Evolutionary conservation across 1,284 basidiomycete genomes (phyloP).

Genomic region (Chiua sp.): DNA sequence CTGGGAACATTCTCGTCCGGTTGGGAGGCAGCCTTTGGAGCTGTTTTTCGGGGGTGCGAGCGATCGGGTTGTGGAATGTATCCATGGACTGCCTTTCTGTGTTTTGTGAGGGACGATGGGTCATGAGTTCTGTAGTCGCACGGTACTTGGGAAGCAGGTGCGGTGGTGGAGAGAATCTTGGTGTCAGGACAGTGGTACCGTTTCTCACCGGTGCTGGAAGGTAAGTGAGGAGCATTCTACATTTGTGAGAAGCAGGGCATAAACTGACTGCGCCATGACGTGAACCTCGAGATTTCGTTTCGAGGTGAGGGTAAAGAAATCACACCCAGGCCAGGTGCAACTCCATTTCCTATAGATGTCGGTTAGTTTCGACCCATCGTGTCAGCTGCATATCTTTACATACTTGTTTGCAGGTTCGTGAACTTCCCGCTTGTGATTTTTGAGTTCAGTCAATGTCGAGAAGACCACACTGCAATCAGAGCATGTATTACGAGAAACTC

Average conservation of each 20-base stretch:
- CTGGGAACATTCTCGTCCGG: not conserved
- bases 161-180: not conserved
- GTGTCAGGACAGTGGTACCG: constrained; percentile 26
- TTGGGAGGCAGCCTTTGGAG: not conserved
- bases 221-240: no score
- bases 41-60: not conserved
- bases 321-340: constrained; percentile 26
- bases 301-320: constrained; percentile 28
- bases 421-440: constrained; percentile 25
- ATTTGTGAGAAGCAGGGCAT: no score
- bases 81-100: constrained; percentile 31
- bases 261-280: constrained; percentile 23
- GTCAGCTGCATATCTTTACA: not conserved
- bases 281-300: constrained; percentile 34
- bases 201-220: constrained; percentile 32
- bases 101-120: constrained; percentile 34
- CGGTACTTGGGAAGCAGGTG: not conserved
- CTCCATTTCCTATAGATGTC: constrained; percentile 16
- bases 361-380: not conserved
- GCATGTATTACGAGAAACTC: constrained; percentile 11
- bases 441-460: constrained; percentile 23
- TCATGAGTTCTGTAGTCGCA: constrained; percentile 33
- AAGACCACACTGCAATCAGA: constrained; percentile 25
- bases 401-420: constrained; percentile 28
- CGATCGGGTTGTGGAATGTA: constrained; percentile 18